Evolutionary conservation across 768 basidiomycete genomes (phyloP).

Genomic region (Astraeus odoratus): DNA sequence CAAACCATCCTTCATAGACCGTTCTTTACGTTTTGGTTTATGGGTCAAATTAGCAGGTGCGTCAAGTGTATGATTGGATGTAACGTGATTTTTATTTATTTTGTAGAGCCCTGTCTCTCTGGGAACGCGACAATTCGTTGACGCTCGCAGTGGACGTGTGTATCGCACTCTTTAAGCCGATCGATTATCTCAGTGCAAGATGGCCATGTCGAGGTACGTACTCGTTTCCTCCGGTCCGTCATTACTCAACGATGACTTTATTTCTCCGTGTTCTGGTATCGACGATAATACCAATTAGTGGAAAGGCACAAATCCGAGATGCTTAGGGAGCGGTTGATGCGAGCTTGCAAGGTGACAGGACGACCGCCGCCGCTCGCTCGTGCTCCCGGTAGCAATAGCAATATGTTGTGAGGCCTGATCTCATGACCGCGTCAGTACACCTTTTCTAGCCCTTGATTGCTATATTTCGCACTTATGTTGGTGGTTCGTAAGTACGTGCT

Average conservation of each 20-base stretch:
- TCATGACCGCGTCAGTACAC: too few relatives aligned
- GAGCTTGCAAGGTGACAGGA: conserved; percentile 43
- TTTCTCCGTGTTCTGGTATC: neutral
- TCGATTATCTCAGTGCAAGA: conserved; percentile 53
- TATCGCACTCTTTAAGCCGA: conserved; percentile 50
- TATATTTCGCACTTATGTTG: too few relatives aligned
- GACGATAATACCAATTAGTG: conserved; percentile 26
- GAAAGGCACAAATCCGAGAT: conserved; percentile 43
- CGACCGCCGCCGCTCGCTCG: conserved; percentile 37
- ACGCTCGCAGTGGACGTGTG: conserved; percentile 57
- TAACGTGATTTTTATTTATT: neutral
- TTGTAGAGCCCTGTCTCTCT: conserved; percentile 48
- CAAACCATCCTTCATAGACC: conserved; percentile 51
- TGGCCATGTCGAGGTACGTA: conserved; percentile 59
- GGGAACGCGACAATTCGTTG: conserved; percentile 53
- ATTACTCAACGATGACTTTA: neutral
- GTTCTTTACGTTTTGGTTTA: conserved; percentile 71
- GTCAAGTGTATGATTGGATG: conserved; percentile 5
- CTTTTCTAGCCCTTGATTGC: too few relatives aligned
- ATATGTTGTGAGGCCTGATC: neutral
- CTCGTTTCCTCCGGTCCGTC: neutral
- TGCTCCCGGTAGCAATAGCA: neutral
- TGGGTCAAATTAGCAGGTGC: conserved; percentile 59
- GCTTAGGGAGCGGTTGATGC: conserved; percentile 39
- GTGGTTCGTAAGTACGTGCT: too few relatives aligned